Evolutionary conservation across 148 eudicot genomes (phyloP).

Genomic region (Camellia japonica): DNA sequence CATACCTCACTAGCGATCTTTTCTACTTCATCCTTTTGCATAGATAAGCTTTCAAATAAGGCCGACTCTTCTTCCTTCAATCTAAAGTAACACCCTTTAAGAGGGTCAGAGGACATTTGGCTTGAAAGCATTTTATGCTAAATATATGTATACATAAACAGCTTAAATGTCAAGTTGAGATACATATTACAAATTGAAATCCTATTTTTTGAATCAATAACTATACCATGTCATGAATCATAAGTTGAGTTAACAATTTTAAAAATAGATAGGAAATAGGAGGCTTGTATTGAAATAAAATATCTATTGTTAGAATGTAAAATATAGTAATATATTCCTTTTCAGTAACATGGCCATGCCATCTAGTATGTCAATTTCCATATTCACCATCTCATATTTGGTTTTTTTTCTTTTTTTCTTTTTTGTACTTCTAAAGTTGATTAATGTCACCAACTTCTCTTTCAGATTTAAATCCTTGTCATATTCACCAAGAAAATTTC

Average conservation of each 20-base stretch:
- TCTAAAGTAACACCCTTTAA: constrained; percentile 38
- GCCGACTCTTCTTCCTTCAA: constrained; percentile 56
- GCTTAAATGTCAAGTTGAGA: background rate
- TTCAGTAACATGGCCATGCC: background rate
- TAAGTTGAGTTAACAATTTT: background rate
- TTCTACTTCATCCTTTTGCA: constrained; percentile 40
- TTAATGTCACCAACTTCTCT: background rate
- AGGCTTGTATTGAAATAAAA: background rate
- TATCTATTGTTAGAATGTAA: background rate
- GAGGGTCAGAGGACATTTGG: constrained; percentile 10
- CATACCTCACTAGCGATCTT: constrained; percentile 56
- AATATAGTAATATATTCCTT: background rate
- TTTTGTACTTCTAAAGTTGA: background rate
- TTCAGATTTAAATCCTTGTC: background rate
- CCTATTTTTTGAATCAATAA: background rate
- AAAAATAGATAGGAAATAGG: background rate
- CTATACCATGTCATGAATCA: background rate
- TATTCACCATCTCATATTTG: background rate
- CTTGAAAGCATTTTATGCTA: background rate
- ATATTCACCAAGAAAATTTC: background rate
- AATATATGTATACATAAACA: constrained; percentile 8
- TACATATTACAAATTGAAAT: background rate
- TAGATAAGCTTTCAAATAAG: constrained; percentile 31
- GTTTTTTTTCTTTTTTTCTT: background rate
- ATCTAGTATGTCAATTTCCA: background rate